Conservation (phyloP, 1,284 basidiomycete genomes). For the Cerrena zonata region DNA sequence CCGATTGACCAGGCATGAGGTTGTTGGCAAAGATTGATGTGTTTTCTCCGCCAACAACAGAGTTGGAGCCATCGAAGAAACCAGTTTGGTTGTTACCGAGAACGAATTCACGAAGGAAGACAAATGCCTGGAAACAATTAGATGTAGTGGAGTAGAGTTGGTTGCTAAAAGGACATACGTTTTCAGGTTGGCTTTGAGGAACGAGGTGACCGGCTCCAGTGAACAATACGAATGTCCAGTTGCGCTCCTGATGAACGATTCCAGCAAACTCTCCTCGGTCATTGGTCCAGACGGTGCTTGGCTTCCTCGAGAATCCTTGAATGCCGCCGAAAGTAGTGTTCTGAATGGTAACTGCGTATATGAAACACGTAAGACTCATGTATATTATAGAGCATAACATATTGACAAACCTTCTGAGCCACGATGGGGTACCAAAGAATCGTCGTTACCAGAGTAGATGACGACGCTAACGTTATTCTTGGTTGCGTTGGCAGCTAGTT, state of each 20-base stretch:
- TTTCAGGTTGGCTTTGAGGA: constrained; percentile 41
- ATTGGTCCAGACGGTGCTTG: constrained; percentile 61
- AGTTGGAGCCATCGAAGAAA: constrained; percentile 13
- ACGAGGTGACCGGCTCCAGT: constrained; percentile 55
- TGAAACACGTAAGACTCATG: constrained; percentile 3
- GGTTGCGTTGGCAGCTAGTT: constrained; percentile 58
- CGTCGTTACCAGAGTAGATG: constrained; percentile 64
- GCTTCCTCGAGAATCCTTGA: constrained; percentile 62
- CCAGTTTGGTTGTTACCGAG: constrained; percentile 21
- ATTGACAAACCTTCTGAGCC: constrained; percentile 51
- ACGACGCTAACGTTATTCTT: constrained; percentile 45
- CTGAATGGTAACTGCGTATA: constrained; percentile 68
- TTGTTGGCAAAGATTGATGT: constrained; percentile 2
- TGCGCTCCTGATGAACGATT: constrained; percentile 66
- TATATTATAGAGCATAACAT: neutral
- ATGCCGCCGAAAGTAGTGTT: constrained; percentile 73
- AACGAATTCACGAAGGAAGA: constrained; percentile 21
- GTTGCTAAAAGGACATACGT: constrained; percentile 34
- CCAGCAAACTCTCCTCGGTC: constrained; percentile 57
- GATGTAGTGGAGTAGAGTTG: too few relatives aligned
- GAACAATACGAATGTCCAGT: constrained; percentile 60
- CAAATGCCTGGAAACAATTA: constrained; percentile 19
- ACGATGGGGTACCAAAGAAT: constrained; percentile 58
- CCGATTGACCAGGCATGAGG: constrained; percentile 13
- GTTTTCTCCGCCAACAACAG: constrained; percentile 20